Conservation (phyloP, 2,329 filamentous ascomycete genomes). For the Ophidiomyces ophidiicola region DNA sequence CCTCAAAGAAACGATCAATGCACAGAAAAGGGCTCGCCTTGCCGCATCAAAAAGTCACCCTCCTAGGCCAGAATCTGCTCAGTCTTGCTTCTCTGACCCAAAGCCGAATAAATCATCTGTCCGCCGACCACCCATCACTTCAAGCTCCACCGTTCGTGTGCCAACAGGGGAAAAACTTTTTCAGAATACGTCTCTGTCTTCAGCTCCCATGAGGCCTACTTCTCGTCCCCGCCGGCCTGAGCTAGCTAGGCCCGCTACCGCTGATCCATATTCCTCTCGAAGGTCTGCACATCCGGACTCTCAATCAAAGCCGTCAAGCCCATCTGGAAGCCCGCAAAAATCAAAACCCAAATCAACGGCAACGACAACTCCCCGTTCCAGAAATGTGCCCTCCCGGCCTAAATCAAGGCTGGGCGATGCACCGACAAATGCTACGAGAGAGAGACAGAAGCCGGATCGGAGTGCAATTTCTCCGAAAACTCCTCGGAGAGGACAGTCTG, state of each 20-base stretch:
- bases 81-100: conserved; percentile 39
- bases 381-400: conserved; percentile 23
- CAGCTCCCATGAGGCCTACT: conserved; percentile 45
- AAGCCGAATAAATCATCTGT: conserved; percentile 29
- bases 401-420: conserved; percentile 24
- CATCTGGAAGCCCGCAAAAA: conserved; percentile 15
- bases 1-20: conserved; percentile 70
- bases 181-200: conserved; percentile 35
- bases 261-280: conserved; percentile 41
- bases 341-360: conserved; percentile 20
- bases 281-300: conserved; percentile 14
- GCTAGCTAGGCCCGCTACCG: conserved; percentile 38
- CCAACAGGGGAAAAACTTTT: conserved; percentile 28
- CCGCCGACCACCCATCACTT: conserved; percentile 24
- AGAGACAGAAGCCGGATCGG: conserved; percentile 25
- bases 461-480: conserved; percentile 22
- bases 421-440: conserved; percentile 23
- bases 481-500: conserved; percentile 10
- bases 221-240: conserved; percentile 29
- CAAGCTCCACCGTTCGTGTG: conserved; percentile 23
- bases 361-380: conserved; percentile 24
- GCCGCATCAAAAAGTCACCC: conserved; percentile 35
- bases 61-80: conserved; percentile 47
- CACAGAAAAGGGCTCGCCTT: conserved; percentile 54
- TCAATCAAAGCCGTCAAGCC: conserved; percentile 22